Evolutionary conservation across 2,329 filamentous ascomycete genomes (phyloP).

Genomic region (Cercospora berteroae): DNA sequence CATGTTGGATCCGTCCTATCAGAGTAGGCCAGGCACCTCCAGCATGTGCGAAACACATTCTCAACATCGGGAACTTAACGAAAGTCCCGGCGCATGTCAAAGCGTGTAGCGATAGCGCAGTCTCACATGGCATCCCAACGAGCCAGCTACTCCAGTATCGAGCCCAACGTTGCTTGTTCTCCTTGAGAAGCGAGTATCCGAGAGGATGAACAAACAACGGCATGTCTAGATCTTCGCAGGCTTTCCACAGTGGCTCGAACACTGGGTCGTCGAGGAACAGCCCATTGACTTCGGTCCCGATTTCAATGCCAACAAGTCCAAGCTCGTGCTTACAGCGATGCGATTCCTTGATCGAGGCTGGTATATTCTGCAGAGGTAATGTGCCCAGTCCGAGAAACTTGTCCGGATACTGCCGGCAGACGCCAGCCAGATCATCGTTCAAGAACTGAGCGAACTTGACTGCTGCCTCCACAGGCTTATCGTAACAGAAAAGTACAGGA

Average conservation of each 20-base stretch:
- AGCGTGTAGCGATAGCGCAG: constrained; percentile 12
- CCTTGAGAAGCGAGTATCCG: constrained; percentile 12
- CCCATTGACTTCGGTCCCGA: constrained; percentile 13
- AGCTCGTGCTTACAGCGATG: constrained; percentile 14
- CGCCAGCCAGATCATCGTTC: constrained; percentile 15
- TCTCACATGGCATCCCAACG: constrained; percentile 18
- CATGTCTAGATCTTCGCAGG: constrained; percentile 17
- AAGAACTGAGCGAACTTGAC: constrained; percentile 13
- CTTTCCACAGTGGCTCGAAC: constrained; percentile 13
- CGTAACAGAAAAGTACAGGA: constrained; percentile 18
- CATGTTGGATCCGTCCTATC: constrained; percentile 17
- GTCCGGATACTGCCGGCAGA: constrained; percentile 7
- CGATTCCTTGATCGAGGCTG: constrained; percentile 12
- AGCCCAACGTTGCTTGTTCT: constrained; percentile 14
- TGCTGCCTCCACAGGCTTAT: constrained; percentile 11
- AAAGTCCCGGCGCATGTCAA: constrained; percentile 13
- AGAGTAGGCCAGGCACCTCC: constrained; percentile 15
- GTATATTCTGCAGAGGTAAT: constrained; percentile 13
- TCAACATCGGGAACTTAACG: constrained; percentile 10
- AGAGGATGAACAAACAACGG: constrained; percentile 18
- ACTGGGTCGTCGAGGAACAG: constrained; percentile 8
- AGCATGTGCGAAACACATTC: constrained; percentile 19
- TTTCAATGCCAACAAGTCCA: constrained; percentile 12
- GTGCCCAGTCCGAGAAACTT: constrained; percentile 16
- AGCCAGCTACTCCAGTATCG: constrained; percentile 19